Conservation (phyloP, 495 filamentous ascomycete species). For the Chaetomium fimeti region DNA sequence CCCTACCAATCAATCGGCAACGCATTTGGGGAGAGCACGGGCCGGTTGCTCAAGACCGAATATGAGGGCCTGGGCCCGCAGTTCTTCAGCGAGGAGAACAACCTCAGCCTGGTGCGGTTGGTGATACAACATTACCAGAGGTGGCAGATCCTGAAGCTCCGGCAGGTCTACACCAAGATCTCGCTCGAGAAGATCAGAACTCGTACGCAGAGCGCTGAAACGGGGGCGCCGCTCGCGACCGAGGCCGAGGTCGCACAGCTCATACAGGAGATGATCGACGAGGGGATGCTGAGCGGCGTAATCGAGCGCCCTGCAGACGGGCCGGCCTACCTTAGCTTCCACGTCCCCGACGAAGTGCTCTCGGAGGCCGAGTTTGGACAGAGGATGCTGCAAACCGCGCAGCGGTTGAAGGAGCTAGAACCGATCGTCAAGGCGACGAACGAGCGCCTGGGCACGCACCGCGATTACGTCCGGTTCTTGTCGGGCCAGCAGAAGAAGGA, state of each 20-base stretch:
- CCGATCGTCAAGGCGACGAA: constrained; percentile 49
- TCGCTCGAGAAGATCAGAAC: constrained; percentile 53
- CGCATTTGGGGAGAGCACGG: constrained; percentile 62
- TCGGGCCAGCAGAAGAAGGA: constrained; percentile 49
- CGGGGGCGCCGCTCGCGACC: constrained; percentile 50
- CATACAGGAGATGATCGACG: constrained; percentile 56
- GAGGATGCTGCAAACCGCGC: constrained; percentile 43
- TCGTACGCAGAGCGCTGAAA: constrained; percentile 50
- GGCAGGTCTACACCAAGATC: constrained; percentile 50
- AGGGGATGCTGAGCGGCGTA: constrained; percentile 55
- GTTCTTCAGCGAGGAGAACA: constrained; percentile 59
- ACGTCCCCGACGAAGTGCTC: constrained; percentile 34
- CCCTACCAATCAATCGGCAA: constrained; percentile 69
- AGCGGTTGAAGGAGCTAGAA: constrained; percentile 46
- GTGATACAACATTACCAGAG: constrained; percentile 52
- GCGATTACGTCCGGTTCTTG: constrained; percentile 57
- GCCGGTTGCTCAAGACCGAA: constrained; percentile 58
- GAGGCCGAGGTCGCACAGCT: constrained; percentile 47
- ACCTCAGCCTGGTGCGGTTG: constrained; percentile 47
- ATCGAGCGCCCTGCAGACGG: constrained; percentile 46
- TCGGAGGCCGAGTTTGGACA: constrained; percentile 49
- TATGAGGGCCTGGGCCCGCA: constrained; percentile 50
- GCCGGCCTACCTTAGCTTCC: constrained; percentile 42
- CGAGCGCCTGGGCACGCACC: constrained; percentile 55
- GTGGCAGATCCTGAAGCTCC: constrained; percentile 48